Base-by-base conservation (phyloP, 495 filamentous ascomycete species). In the Apodospora peruviana region DNA sequence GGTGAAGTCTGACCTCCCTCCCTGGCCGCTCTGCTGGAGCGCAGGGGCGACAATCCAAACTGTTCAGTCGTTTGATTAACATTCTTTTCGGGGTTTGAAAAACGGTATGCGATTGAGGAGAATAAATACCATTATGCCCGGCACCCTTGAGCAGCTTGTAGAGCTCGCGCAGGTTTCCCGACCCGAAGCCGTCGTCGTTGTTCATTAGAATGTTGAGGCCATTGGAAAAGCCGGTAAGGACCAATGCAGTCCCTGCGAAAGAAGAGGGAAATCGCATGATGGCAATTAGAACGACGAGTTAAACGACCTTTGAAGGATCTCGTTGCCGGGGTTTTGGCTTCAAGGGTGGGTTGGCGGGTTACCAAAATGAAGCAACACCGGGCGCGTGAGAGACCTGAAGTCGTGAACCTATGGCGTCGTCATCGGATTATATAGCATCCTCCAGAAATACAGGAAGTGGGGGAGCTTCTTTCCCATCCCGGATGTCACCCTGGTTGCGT, bases 171-270 rank as follows among this genome's bases (percentile, higher is more conserved):
- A 72, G 62, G 37, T 70, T 72, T 24, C 67, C 64, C 8, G 59
- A 55, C 7, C 60, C 70, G 37, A 69, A 75, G n/a, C 69, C 69
- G 56, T 75, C 71, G 41, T 72, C 64, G 42, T 70, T 73, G 61
- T 64, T 60, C 27, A 60, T 53, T 25, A 60, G 41, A 19, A 60
- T 48, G 47, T 60, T 60, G 29, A 60, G 22, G 11, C 53, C 47
- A 7, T 56, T 18, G 14, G 22, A 37, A 4, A 5, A 12, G 4
- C 20, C 2, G 20, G 37, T 22, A 3, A 56, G 27, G 37, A 39
- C 37, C 37, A 39, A 39, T 39, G 37, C 37, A 8, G 37, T 16
- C 12, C 37, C 37, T 8, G 37, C 11, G 17, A 39, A 16, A 16
- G 17, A 14, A 39, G 37, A 39, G 8, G 17, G 17, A 39, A n/a